Conservation (phyloP, 2,329 filamentous ascomycete genomes). For the Xylaria sp. region DNA sequence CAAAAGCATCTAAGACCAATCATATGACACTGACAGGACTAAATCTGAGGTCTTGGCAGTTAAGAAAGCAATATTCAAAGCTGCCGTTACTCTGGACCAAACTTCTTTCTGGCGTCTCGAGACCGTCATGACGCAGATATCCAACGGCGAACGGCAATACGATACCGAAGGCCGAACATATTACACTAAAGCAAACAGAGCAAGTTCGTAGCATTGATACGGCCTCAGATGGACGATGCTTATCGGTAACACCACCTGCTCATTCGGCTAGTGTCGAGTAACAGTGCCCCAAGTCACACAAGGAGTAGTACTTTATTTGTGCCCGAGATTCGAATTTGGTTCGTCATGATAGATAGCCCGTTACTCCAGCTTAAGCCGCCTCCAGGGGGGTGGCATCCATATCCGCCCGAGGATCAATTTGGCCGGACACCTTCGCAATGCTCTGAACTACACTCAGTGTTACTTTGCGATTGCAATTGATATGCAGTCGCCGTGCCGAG, state of each 20-base stretch:
- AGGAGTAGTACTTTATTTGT: slow-evolving; percentile 3
- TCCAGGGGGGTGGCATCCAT: neutral
- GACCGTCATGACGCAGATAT: neutral
- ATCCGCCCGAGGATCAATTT: slow-evolving; percentile 1
- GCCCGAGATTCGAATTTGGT: slow-evolving; percentile 3
- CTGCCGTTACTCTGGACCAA: neutral
- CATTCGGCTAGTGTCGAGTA: slow-evolving; percentile 10
- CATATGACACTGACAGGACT: neutral
- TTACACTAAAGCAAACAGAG: slow-evolving; percentile 10
- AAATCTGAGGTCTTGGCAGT: neutral
- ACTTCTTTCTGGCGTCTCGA: slow-evolving; percentile 4
- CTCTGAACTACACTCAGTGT: neutral
- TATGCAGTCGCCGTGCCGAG: slow-evolving; percentile 10
- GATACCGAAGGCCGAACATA: slow-evolving; percentile 2
- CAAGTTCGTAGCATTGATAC: neutral
- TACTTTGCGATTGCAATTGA: neutral
- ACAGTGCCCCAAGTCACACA: slow-evolving; percentile 1
- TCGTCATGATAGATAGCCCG: slow-evolving; percentile 3
- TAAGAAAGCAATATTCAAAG: neutral
- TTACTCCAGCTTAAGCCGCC: slow-evolving; percentile 7
- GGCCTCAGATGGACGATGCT: slow-evolving; percentile 1
- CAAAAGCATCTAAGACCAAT: slow-evolving; percentile 6
- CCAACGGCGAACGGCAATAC: slow-evolving; percentile 1
- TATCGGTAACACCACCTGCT: slow-evolving; percentile 4
- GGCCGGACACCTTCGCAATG: slow-evolving; percentile 5